Conservation (phyloP, 108 stramenopile species). For the Nannochloropsis salina region DNA sequence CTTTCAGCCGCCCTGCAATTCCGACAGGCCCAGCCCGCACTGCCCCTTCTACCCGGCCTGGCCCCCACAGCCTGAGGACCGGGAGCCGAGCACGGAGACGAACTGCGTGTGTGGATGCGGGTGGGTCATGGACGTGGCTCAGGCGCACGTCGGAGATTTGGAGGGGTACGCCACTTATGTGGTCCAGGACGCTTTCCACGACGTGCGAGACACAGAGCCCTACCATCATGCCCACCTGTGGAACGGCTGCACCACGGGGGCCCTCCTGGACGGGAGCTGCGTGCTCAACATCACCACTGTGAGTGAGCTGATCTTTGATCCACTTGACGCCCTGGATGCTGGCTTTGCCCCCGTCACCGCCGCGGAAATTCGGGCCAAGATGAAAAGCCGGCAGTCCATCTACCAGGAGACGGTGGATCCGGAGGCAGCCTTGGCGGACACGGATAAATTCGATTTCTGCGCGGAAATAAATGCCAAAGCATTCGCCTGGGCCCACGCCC, state of each 20-base stretch:
- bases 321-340: background rate
- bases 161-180: slow-evolving; percentile 3
- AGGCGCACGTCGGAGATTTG: slow-evolving; percentile 13
- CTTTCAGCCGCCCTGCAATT: slow-evolving; percentile 17
- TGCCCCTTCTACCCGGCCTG: background rate
- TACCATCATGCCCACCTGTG: slow-evolving; percentile 19
- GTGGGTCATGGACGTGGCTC: background rate
- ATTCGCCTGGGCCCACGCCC: background rate
- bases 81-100: background rate
- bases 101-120: background rate
- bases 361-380: background rate
- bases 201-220: background rate
- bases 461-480: slow-evolving; percentile 9
- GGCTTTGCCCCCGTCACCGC: slow-evolving; percentile 10
- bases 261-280: background rate
- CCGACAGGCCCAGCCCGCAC: background rate
- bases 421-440: background rate
- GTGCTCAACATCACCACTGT: slow-evolving; percentile 14
- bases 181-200: background rate
- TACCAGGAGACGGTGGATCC: background rate
- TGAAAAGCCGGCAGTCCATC: slow-evolving; percentile 21
- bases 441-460: slow-evolving; percentile 21
- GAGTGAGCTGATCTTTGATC: background rate
- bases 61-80: background rate
- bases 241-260: background rate